phyloP scores from a whole-genome alignment of 139 green algal genomes.

The Chlamydomonas sp. region DNA sequence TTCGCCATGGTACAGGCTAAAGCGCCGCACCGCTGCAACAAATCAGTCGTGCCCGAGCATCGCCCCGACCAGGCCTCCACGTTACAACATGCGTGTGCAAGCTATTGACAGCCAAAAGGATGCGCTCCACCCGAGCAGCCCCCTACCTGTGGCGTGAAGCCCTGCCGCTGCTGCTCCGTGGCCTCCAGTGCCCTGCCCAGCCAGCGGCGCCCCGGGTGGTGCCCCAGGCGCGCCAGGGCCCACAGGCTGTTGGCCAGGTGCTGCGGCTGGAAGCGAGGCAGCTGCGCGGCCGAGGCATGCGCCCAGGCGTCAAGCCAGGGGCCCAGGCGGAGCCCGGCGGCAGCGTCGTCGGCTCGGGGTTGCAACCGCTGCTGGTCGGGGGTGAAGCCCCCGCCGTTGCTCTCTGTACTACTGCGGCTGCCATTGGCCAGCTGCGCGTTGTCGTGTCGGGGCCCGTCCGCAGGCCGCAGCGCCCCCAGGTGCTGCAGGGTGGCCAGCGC shows the following conservation, averaged over 20 bases:
- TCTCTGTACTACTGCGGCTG: neutral
- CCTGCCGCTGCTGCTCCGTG: neutral
- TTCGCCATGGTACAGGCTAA: no score
- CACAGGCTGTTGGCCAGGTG: constrained; percentile 36
- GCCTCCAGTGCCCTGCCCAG: constrained; percentile 2
- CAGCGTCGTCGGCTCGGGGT: no score
- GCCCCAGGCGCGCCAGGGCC: neutral
- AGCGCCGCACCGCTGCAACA: no score
- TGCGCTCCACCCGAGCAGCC: neutral
- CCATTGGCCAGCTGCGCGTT: neutral
- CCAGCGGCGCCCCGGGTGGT: neutral
- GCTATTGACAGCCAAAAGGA: neutral
- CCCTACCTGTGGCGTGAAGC: constrained; percentile 25
- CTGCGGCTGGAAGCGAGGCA: constrained; percentile 1
- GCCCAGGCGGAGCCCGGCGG: no score
- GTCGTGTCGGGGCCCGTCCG: no score
- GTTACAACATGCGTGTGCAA: neutral
- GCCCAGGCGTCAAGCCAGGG: constrained; percentile 6
- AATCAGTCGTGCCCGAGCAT: no score
- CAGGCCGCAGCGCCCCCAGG: no score
- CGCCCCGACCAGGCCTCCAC: no score
- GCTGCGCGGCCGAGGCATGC: neutral
- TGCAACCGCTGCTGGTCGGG: no score
- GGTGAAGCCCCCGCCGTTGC: no score
- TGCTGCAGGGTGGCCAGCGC: neutral